These are phyloP conservation scores for Sarocladium kiliense DNA, from an alignment of 2,329 filamentous ascomycete species.

Conservation along the genomic window DNA sequence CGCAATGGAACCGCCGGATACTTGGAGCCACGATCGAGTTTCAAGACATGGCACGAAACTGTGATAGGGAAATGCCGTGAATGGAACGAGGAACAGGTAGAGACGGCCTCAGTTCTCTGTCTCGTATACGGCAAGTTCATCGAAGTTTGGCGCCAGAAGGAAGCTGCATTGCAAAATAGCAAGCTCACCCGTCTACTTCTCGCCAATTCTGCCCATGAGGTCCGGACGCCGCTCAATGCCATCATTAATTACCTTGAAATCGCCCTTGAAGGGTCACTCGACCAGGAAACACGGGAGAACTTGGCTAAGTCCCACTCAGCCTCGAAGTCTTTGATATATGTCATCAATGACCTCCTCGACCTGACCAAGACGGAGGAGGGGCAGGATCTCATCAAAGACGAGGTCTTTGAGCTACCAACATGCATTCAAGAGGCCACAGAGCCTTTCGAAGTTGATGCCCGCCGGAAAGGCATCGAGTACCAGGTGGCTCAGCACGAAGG, in stretches of 20 bases:
- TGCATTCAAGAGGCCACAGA: slow-evolving; percentile 76
- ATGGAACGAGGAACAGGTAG: slow-evolving; percentile 84
- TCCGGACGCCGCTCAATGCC: slow-evolving; percentile 83
- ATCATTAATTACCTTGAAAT: slow-evolving; percentile 96
- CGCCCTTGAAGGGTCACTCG: slow-evolving; percentile 73
- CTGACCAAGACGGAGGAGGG: slow-evolving; percentile 85
- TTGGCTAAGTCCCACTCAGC: slow-evolving; percentile 81
- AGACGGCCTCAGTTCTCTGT: slow-evolving; percentile 82
- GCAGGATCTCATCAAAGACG: slow-evolving; percentile 71
- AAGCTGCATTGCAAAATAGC: slow-evolving; percentile 75
- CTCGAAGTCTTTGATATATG: slow-evolving; percentile 87
- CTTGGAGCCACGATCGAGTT: slow-evolving; percentile 73
- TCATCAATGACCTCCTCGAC: slow-evolving; percentile 88
- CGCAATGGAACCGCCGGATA: slow-evolving; percentile 68
- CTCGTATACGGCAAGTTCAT: slow-evolving; percentile 86
- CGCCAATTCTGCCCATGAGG: slow-evolving; percentile 87
- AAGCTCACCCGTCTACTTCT: slow-evolving; percentile 74
- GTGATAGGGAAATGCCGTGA: slow-evolving; percentile 78
- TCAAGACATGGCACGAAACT: slow-evolving; percentile 76
- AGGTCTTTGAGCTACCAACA: slow-evolving; percentile 65
- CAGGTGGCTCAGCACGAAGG: slow-evolving; percentile 62
- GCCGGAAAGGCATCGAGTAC: slow-evolving; percentile 69
- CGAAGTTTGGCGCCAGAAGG: slow-evolving; percentile 88
- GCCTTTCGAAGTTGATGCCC: slow-evolving; percentile 68
- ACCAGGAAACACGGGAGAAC: slow-evolving; percentile 80